Evolutionary conservation across 768 basidiomycete species (phyloP).

Genomic region (Pleurotus eryngii): DNA sequence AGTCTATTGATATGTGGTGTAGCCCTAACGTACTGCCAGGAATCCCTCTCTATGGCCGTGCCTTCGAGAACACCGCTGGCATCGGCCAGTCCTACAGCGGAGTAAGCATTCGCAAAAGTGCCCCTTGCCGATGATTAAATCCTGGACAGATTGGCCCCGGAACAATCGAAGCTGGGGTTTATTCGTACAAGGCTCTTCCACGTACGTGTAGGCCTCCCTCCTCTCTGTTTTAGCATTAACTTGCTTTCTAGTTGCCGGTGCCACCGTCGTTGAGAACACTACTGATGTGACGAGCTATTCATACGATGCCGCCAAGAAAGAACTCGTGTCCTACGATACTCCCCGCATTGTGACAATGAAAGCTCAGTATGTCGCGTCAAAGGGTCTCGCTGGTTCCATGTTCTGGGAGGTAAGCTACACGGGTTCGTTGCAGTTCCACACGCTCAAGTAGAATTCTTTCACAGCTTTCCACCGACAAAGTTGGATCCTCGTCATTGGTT

Average conservation of each 20-base stretch:
- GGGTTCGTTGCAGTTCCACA: background rate
- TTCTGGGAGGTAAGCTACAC: slow-evolving; percentile 57
- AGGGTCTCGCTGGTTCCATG: slow-evolving; percentile 67
- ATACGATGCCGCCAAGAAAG: slow-evolving; percentile 62
- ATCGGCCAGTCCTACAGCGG: slow-evolving; percentile 68
- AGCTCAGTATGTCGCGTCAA: slow-evolving; percentile 59
- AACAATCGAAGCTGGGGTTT: slow-evolving; percentile 66
- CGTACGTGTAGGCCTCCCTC: slow-evolving; percentile 27
- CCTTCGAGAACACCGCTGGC: slow-evolving; percentile 68
- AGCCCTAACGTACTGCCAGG: slow-evolving; percentile 30
- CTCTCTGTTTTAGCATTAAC: background rate
- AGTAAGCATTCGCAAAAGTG: slow-evolving; percentile 29
- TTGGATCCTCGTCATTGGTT: slow-evolving; percentile 57
- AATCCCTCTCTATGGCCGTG: slow-evolving; percentile 79
- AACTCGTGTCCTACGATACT: slow-evolving; percentile 76
- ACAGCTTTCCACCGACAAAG: slow-evolving; percentile 58
- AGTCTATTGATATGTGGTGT: background rate
- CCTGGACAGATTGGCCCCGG: slow-evolving; percentile 61
- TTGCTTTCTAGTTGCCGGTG: slow-evolving; percentile 39
- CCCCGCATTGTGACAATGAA: slow-evolving; percentile 66
- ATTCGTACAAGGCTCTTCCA: slow-evolving; percentile 75
- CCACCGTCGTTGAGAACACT: slow-evolving; percentile 62
- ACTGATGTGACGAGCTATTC: slow-evolving; percentile 75
- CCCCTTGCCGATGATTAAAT: background rate
- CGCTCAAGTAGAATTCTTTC: background rate